Base-by-base conservation (phyloP, 345 rosid genomes). In the Gossypium herbaceum region DNA sequence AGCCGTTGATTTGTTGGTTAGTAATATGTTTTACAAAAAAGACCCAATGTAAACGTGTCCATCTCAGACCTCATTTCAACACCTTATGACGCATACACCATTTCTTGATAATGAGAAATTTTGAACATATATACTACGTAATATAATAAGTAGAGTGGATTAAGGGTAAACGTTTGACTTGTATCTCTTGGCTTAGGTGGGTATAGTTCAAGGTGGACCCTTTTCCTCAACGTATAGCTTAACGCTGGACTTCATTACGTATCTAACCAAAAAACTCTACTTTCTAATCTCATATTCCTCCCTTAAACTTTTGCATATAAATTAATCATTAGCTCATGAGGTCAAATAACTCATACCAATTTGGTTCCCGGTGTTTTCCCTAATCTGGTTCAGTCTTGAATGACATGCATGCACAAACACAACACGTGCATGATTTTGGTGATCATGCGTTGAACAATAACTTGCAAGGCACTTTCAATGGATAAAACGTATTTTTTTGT, bases 81-180 rank as follows among this genome's bases (percentile, higher is more conserved):
- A 71, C 45, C 48, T 59, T 52, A 41, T 57, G 25, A 76, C 24
- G 64, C 68, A 59, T 58, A 24, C 55, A 62, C 5, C 43, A 68
- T 57, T 16, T 62, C 1, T 3, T 50, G 34, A 45, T 43, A 8
- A 44, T 44, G 70, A 7, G 29, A 27, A 65, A 45, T 66, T 20
- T 45, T 20, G 3, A 25, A 13, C 0, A 6, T 24, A 59, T 27
- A 29, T 19, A 63, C 22, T 17, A 63, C 17, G 39, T 19, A 66
- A 66, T 43, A 45, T 51, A 34, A 29, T 12, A 6, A 3, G 1
- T n/a, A 13, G 15, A 43, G 29, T 17, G 6, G 20, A 39, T 77
- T n/a, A 73, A 77, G 83, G 79, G 76, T 11, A 66, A 77, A 78
- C 63, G 10, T 72, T 79, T 83, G 85, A 80, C 85, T 85, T 82